Percentiles rank a stretch among this genome's conserved stretches.
Conservation (phyloP, 495 filamentous ascomycete genomes). For the Penicillium dipodomyicola region DNA sequence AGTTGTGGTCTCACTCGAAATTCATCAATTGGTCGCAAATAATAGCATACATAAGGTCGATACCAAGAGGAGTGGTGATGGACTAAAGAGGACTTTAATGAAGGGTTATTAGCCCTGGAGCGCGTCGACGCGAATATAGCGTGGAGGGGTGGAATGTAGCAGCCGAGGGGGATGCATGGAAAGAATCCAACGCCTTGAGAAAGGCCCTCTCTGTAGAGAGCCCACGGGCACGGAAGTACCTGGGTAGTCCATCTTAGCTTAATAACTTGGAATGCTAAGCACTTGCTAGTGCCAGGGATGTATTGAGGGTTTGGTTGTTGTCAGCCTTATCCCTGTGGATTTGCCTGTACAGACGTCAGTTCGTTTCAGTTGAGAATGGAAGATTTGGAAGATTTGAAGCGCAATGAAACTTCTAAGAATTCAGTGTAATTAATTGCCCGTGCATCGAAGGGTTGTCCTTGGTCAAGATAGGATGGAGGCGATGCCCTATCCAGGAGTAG, state of each 20-base stretch:
- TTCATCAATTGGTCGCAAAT: conserved; percentile 10
- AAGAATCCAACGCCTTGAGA: conserved; percentile 26
- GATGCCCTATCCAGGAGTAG: conserved; percentile 1
- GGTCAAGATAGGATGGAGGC: conserved; percentile 1
- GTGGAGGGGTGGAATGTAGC: conserved; percentile 36
- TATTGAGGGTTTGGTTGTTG: conserved; percentile 3
- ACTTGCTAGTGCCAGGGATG: conserved; percentile 13
- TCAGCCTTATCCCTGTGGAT: conserved; percentile 20
- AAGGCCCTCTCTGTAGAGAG: conserved; percentile 7
- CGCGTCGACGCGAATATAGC: conserved; percentile 34
- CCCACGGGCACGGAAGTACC: no score
- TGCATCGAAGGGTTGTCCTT: conserved; percentile 11
- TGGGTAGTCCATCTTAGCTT: conserved; percentile 2
- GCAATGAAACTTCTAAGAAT: conserved; percentile 7
- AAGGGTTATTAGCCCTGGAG: conserved; percentile 9
- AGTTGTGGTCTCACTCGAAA: conserved; percentile 7
- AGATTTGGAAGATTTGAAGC: conserved; percentile 14
- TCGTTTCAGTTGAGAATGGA: conserved; percentile 19
- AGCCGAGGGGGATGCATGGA: conserved; percentile 27
- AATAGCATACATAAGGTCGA: conserved; percentile 7
- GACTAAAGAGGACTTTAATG: conserved; percentile 26
- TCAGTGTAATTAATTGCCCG: conserved; percentile 3
- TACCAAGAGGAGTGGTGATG: not conserved
- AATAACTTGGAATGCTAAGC: conserved; percentile 24
- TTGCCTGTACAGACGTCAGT: conserved; percentile 17